Evolutionary conservation across 1,284 basidiomycete genomes (phyloP), one percentile per base, ranked within the genome.

Genomic region (Coriolopsis trogii): DNA sequence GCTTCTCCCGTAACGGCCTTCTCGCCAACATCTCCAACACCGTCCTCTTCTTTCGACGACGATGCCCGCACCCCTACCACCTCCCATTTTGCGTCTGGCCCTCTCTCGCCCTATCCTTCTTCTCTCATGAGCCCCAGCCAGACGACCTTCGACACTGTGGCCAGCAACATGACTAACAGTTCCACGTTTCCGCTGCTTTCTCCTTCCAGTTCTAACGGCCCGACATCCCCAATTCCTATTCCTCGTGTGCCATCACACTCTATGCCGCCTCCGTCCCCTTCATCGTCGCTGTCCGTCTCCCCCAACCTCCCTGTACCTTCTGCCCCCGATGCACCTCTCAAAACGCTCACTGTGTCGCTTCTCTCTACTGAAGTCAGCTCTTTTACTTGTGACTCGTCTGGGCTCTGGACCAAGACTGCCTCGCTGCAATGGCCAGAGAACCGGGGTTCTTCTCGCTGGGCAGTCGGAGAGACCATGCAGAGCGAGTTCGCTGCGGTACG

Each of bases 401-500:
- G 85, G 36, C 67, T 81, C 8, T 88, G 80, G 79, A 75, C 70
- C 41, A 82, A 85, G 65, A 85, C 79, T 3, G 67, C 90, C 37
- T 82, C 84, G 7, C 68, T 89, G 31, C 84, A 85, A 59, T 89
- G 89, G 84, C 89, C 89, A 6, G 77, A 81, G 36, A 68, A 77
- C 44, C 87, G 85, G 62, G 82, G 85, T 7, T 77, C 77, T 50
- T 81, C 78, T 60, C 80, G 85, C 23, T 91, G 89, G 89, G 80
- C 87, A 8, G 77, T 88, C 51, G 89, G 89, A 15, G 88, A 91
- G 71, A 86, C 85, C 18, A 78, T 89, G 59, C 74, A 80, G 57
- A 85, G 85, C 36, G 76, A 81, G 40, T 66, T 88, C 56, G 82
- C 80, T n/a, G 78, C 80, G 37, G 78, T 91, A 42, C 80, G 77